Evolutionary conservation across 176 grass and related monocot species (phyloP), one percentile per base, ranked within the genome.

Genomic region (Juncus effusus): DNA sequence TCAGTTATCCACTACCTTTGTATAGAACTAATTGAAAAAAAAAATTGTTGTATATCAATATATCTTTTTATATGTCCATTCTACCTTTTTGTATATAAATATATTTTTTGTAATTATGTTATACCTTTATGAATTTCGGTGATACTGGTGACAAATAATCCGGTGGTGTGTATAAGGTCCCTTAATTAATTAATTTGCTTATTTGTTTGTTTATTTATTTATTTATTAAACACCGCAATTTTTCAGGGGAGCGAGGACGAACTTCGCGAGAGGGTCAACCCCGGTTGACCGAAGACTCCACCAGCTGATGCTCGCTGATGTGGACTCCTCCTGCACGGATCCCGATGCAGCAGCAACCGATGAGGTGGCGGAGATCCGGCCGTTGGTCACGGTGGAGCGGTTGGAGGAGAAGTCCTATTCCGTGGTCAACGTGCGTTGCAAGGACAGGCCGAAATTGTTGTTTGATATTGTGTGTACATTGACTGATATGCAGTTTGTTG

Each of bases 391-490:
- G 35, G 76, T 99, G 65, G 94, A 93, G 42, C 68, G 83, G 69
- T 99, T 88, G 12, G 83, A 82, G 83, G 87, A 96, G 72, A 99
- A 99, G 79, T 73, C 80, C 59, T 99, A 99, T 67, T 99, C 88
- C 14, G 88, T 99, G 68, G 94, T 99, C 67, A 93, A 86, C 67
- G 81, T 93, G 36, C 77, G 69, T 74, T 99, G 94, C 76, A 66
- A 58, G 75, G 94, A 99, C 75, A 70, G 94, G 9, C 70, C 83
- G 3, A 99, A 99, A 64, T 79, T 99, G 75, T 69, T 96, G 28
- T 96, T 91, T 49, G 93, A 96, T 81, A 91, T 96, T 54, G 93
- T 96, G 6, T 96, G 88, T 81, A 99, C 94, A 52, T 82, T 99
- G 56, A 99, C 88, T n/a, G 88, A 99, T 70, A 82, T 99, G 94